A percentile compares a stretch with the other conserved stretches of the same genome.
Conservation (phyloP, 352 stramenopile genomes). For the Globisporangium canariense region DNA sequence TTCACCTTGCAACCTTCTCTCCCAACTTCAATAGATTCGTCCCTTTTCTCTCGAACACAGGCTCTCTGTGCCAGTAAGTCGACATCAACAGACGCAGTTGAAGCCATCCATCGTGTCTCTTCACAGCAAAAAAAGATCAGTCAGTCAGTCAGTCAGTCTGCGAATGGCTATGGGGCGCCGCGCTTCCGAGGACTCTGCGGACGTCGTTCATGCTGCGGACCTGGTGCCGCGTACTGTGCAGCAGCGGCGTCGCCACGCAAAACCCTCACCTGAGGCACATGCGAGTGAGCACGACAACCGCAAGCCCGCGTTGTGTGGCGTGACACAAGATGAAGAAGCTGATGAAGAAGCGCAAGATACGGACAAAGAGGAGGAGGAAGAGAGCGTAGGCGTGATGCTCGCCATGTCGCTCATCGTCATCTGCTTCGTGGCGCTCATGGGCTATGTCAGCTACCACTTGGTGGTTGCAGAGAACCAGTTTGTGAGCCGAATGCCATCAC, state of each 20-base stretch:
- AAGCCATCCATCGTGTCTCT: conserved; percentile 10
- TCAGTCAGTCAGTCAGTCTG: neutral
- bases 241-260: neutral
- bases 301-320: neutral
- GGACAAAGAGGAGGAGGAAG: neutral
- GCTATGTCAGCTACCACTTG: conserved; percentile 15
- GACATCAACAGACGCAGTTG: neutral
- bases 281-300: neutral
- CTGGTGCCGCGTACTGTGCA: neutral
- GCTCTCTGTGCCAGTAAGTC: neutral
- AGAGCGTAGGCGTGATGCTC: conserved; percentile 17
- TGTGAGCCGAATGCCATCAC: neutral
- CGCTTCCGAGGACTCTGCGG: neutral
- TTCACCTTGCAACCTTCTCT: neutral
- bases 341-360: neutral
- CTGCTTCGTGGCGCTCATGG: conserved; percentile 21
- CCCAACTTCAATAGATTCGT: neutral
- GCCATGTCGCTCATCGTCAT: conserved; percentile 14
- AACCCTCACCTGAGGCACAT: neutral
- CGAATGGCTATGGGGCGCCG: neutral
- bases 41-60: neutral
- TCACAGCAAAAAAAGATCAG: neutral
- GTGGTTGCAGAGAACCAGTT: conserved; percentile 8
- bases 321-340: neutral
- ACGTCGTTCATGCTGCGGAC: neutral